phyloP scores from a whole-genome alignment of 2,329 filamentous ascomycete genomes.

The Lasiodiplodia theobromae region DNA sequence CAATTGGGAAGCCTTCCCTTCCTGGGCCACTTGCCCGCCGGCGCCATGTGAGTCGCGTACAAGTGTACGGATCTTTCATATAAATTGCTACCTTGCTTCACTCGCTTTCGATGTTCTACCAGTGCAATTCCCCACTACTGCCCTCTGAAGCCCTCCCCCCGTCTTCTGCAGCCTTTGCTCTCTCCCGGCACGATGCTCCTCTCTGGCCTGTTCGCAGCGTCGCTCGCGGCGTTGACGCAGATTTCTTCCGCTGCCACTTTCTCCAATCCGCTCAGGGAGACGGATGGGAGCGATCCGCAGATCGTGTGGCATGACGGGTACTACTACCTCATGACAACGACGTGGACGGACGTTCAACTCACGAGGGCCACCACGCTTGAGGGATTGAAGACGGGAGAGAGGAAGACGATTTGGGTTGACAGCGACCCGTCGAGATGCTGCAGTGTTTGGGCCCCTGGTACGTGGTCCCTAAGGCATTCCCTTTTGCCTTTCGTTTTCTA shows the following conservation, averaged over 20 bases:
- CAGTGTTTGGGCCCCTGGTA: conserved; percentile 61
- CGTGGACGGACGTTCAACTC: conserved; percentile 63
- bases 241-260: conserved; percentile 46
- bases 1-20: background rate
- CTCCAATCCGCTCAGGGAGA: conserved; percentile 60
- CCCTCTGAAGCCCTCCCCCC: too few species aligned
- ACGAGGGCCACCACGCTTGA: conserved; percentile 61
- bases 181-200: background rate
- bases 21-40: background rate
- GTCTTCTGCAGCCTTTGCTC: background rate
- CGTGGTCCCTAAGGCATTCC: background rate
- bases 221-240: conserved; percentile 6
- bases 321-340: conserved; percentile 65
- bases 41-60: background rate
- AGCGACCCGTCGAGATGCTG: conserved; percentile 56
- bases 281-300: conserved; percentile 61
- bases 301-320: conserved; percentile 61
- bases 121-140: background rate
- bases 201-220: background rate
- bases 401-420: conserved; percentile 60
- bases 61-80: background rate
- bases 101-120: background rate
- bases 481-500: background rate
- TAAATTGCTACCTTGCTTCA: background rate
- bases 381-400: conserved; percentile 61